These are phyloP conservation scores for Aspergillaceae sp. DNA, from an alignment of 2,329 filamentous ascomycete species.

Conservation along the genomic window DNA sequence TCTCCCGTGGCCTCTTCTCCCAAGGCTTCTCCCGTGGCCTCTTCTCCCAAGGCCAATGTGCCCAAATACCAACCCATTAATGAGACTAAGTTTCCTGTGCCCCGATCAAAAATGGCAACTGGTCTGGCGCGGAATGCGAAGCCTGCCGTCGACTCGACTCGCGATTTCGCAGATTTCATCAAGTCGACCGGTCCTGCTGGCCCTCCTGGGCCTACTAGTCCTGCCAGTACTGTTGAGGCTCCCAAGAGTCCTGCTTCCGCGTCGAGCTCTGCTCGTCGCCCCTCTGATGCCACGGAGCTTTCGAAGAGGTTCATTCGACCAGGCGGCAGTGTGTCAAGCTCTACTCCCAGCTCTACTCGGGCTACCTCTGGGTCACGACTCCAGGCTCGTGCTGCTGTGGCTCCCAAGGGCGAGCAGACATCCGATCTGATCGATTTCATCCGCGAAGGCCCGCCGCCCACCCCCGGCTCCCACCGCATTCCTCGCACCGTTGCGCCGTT, in stretches of 20 bases:
- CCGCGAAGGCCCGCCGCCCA: conserved; percentile 71
- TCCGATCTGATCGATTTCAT: conserved; percentile 95
- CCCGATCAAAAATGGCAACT: conserved; percentile 11
- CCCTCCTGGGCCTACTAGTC: conserved; percentile 42
- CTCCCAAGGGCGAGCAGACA: conserved; percentile 56
- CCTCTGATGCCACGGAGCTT: conserved; percentile 11
- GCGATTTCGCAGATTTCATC: conserved; percentile 84
- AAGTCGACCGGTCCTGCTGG: conserved; percentile 65
- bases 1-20: conserved; percentile 14
- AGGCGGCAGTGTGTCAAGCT: conserved; percentile 8
- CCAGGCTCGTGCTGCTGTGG: conserved; percentile 62
- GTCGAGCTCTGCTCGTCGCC: conserved; percentile 3
- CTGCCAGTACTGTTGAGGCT: conserved; percentile 6
- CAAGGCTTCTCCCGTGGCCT: conserved; percentile 13
- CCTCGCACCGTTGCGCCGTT: conserved; percentile 78
- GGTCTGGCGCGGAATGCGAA: conserved; percentile 62
- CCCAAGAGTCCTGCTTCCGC: conserved; percentile 10
- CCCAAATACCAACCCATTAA: conserved; percentile 17
- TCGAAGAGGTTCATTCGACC: conserved; percentile 10
- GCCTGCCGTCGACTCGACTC: conserved; percentile 59
- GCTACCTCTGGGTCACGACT: conserved; percentile 40
- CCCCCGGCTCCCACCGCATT: conserved; percentile 58
- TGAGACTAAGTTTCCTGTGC: conserved; percentile 2
- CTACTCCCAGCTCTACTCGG: conserved; percentile 11
- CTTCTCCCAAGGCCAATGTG: conserved; percentile 13